Base-by-base conservation (phyloP, 306 rosid genomes). In the Arachis stenosperma region DNA sequence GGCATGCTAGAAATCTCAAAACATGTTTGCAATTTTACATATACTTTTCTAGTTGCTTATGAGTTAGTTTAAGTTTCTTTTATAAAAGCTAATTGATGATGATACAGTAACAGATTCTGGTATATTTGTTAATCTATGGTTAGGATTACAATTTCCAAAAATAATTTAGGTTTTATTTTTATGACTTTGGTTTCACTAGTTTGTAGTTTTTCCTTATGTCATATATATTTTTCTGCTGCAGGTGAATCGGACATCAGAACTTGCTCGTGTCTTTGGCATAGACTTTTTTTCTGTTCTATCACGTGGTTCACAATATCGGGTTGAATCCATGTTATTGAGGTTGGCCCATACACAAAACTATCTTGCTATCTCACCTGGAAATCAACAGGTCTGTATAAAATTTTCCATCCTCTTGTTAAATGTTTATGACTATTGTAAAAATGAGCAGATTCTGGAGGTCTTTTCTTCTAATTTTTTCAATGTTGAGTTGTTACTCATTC, bases 231-330 rank as follows among this genome's bases (percentile, higher is more conserved):
- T 71, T 57, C 53, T 79, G 79, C 64, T 81, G 87, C 89, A 93
- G 97, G 89, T 93, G 67, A 93, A 88, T 86, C 85, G 98, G 79
- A 93, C 97, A 60, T 89, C 97, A 64, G 96, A 91, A 85, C 97
- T 93, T 78, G 98, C 98, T 56, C 98, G 97, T 78, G 93, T 93
- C 15, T 93, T 93, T 81, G 98, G 98, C 80, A 93, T 93, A 15
- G 98, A 93, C 74, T 93, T 93, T 83, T 93, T 93, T 65, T 89
- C 98, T 70, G 97, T 93, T 86, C 94, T 93, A 11, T 93, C 98
- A 73, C 86, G 98, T 64, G 98, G 97, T 65, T 93, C 98, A 29
- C 98, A 93, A 82, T 89, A 89, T 52, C 98, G 97, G 58, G 97
- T 93, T 61, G 98, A 93, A 78, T 93, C 98, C 58, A 93, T 93